Percentiles rank a stretch among this genome's conserved stretches.
Conservation (phyloP, 148 eudicot genomes). For the Pharnaceum exiguum region DNA sequence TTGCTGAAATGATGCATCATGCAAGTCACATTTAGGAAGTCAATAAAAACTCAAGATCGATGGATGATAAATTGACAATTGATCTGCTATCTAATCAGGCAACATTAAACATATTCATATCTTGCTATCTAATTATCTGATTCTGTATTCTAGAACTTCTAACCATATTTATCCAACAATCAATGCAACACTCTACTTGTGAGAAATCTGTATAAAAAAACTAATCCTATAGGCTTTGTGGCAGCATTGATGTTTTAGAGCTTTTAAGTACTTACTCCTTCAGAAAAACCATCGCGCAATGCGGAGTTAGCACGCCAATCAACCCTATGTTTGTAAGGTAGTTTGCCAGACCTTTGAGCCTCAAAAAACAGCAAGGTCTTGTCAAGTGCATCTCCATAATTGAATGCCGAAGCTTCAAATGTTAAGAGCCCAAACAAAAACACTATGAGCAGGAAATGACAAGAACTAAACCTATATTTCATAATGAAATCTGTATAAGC, state of each 20-base stretch:
- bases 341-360: slow-evolving; percentile 61
- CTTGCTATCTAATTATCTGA: too few species aligned
- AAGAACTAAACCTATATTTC: slow-evolving; percentile 4
- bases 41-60: too few species aligned
- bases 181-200: too few species aligned
- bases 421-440: slow-evolving; percentile 1
- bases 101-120: neutral
- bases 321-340: slow-evolving; percentile 41
- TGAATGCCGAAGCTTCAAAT: slow-evolving; percentile 23
- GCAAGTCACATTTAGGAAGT: too few species aligned
- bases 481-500: neutral
- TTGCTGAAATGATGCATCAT: too few species aligned
- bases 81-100: too few species aligned
- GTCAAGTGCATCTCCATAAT: slow-evolving; percentile 51
- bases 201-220: too few species aligned
- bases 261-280: slow-evolving; percentile 52
- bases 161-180: too few species aligned
- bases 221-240: too few species aligned
- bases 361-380: slow-evolving; percentile 66
- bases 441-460: neutral
- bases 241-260: too few species aligned
- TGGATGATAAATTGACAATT: too few species aligned
- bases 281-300: slow-evolving; percentile 46
- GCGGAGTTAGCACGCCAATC: slow-evolving; percentile 67
- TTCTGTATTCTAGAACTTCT: too few species aligned